Evolutionary conservation across 2,329 filamentous ascomycete species (phyloP), one percentile per base, ranked within the genome.

Genomic region (Arthrocladium fulminans): DNA sequence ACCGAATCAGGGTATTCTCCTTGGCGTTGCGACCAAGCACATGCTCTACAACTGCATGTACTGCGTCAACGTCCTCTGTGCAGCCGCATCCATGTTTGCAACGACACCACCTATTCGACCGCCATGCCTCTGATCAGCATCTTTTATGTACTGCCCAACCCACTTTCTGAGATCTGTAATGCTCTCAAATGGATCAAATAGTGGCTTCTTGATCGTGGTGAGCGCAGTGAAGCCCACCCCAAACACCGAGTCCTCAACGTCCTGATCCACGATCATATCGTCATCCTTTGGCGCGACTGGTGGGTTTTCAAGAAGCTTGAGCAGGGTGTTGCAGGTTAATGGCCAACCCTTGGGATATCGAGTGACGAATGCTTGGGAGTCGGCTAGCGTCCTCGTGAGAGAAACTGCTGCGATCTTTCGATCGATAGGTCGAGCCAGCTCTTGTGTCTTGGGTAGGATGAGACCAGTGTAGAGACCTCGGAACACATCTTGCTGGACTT

Each of bases 181-280:
- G 52, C 96, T 85, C 0, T 89, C 84, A 73, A 88, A 97, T 17
- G 89, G 84, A 63, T 97, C 92, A 45, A 75, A 76, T 1, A 78
- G 70, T 3, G 79, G 72, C 51, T 81, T 81, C 64, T 84, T 87
- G 71, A 90, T 92, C 0, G 90, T 96, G 70, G 90, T 94, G 54
- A 98, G 77, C 25, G 86, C 83, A 0, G 92, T 97, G 68, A 94
- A 98, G 7, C 88, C 90, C 55, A 96, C 82, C 22, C 92, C 92
- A 61, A 98, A 98, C 23, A 87, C 84, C 57, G 96, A 81, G 64
- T 98, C 92, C 60, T 98, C 92, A 22, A 95, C 86, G 60, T 97
- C 90, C 2, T 88, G 83, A 63, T 97, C 92, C 9, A 81, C 79
- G 54, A 94, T 83, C 44, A 86, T 71, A 57, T 94, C 88, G 54